phyloP scores from a whole-genome alignment of 805 yeast genomes.

The Candida qinlingensis region DNA sequence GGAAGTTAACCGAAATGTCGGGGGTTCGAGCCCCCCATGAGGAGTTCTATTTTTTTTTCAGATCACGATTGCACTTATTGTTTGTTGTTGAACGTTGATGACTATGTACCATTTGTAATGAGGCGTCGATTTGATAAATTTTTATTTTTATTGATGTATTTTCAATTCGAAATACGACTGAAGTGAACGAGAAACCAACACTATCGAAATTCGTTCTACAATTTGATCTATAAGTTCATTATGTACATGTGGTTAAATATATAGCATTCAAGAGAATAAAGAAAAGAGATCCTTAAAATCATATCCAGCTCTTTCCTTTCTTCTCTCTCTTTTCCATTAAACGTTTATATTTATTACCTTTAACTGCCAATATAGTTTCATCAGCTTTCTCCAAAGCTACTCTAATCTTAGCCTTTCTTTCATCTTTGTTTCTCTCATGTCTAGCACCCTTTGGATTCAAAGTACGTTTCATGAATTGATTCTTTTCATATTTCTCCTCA shows the following conservation, averaged over 20 bases:
- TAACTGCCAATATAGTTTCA: conserved; percentile 51
- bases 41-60: conserved; percentile 23
- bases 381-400: conserved; percentile 68
- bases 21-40: conserved; percentile 30
- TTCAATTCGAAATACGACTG: no score
- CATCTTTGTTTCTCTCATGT: conserved; percentile 64
- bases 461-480: conserved; percentile 73
- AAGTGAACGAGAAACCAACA: no score
- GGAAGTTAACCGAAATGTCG: conserved; percentile 25
- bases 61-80: background rate
- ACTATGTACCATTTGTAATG: no score
- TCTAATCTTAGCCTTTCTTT: conserved; percentile 52
- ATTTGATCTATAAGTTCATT: background rate
- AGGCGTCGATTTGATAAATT: no score
- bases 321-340: conserved; percentile 21
- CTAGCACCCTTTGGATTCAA: conserved; percentile 72
- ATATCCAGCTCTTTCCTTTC: conserved; percentile 22
- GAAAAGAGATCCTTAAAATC: background rate
- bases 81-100: no score
- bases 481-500: conserved; percentile 67
- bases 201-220: no score
- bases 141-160: no score
- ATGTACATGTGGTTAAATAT: background rate
- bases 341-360: conserved; percentile 25
- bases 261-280: background rate